Base-by-base conservation (phyloP, 352 stramenopile species). In the Peronosclerospora sorghi region DNA sequence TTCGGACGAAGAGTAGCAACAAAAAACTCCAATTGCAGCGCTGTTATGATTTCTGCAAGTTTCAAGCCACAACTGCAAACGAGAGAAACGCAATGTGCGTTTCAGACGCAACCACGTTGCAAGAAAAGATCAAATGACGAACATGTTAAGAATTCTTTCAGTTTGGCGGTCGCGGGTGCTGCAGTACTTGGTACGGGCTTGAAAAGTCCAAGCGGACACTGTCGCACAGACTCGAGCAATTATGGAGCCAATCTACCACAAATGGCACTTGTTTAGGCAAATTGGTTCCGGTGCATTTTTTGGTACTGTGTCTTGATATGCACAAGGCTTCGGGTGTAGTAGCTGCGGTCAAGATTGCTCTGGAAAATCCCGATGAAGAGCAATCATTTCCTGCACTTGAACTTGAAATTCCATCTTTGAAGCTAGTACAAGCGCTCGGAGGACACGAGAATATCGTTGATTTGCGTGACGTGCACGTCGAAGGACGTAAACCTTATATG, bases 391-490 rank as follows among this genome's bases (percentile, higher is more conserved):
- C 54, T 18, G 66, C 68, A 7, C 44, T 90, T 23, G 64, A 87
- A 45, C 71, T 75, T 9, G 75, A 90, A 53, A 73, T 90, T 45
- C 41, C 65, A 8, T 63, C 73, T n/a, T 41, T 90, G 23, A 75
- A 80, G 59, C 56, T 75, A 9, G 63, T 91, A n/a, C 79, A 86
- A 51, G 57, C 73, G 0, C 56, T 85, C 6, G 78, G 78, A 35
- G 78, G 78, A 17, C 85, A 96, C 64, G 56, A 59, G 28, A 95
- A 86, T 56, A 95, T 96, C 45, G 59, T 96, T 15, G 65, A 74
- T 15, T 51, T 96, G 27, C 61, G 71, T 5, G 82, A 95, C 41
- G 69, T 94, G 19, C 94, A 87, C 51, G 66, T 86, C 9, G 69
- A 88, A 35, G 66, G 68, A 17, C 68, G 62, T 9, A 77, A 88